A percentile compares a stretch with the other conserved stretches of the same genome.
Evolutionary conservation across 768 basidiomycete genomes (phyloP).

Genomic region (Pisolithus albus): DNA sequence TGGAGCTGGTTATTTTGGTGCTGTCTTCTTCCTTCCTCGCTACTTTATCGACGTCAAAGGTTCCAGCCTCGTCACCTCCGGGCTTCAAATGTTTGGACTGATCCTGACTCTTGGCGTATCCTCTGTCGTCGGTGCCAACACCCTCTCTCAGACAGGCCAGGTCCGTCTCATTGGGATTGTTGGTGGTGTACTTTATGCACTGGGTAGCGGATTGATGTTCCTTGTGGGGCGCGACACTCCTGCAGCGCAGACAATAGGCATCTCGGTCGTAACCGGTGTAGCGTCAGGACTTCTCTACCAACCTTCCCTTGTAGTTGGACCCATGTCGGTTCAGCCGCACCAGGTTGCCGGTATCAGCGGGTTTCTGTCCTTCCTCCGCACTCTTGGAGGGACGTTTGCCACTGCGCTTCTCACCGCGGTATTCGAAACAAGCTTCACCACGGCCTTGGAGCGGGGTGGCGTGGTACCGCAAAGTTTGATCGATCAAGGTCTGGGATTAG

Average conservation of each 20-base stretch:
- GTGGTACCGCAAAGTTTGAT: constrained; percentile 23
- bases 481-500: constrained; percentile 25
- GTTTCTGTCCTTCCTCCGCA: constrained; percentile 30
- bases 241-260: constrained; percentile 22
- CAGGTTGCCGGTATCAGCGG: constrained; percentile 32
- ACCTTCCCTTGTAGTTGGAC: constrained; percentile 30
- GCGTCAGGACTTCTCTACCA: constrained; percentile 30
- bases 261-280: constrained; percentile 24
- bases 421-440: constrained; percentile 28
- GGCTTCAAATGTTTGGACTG: constrained; percentile 31
- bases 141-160: constrained; percentile 26
- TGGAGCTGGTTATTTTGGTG: constrained; percentile 32
- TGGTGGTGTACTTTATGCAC: constrained; percentile 27
- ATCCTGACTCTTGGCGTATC: constrained; percentile 29
- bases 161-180: constrained; percentile 25
- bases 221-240: constrained; percentile 26
- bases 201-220: constrained; percentile 29
- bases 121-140: constrained; percentile 29
- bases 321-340: constrained; percentile 28
- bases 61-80: constrained; percentile 26
- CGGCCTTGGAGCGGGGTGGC: constrained; percentile 18
- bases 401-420: constrained; percentile 31
- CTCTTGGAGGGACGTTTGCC: constrained; percentile 29
- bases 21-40: constrained; percentile 33
- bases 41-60: constrained; percentile 33